phyloP scores from a whole-genome alignment of 225 moss, liverwort and hornwort species.

The Neckera pumila region DNA sequence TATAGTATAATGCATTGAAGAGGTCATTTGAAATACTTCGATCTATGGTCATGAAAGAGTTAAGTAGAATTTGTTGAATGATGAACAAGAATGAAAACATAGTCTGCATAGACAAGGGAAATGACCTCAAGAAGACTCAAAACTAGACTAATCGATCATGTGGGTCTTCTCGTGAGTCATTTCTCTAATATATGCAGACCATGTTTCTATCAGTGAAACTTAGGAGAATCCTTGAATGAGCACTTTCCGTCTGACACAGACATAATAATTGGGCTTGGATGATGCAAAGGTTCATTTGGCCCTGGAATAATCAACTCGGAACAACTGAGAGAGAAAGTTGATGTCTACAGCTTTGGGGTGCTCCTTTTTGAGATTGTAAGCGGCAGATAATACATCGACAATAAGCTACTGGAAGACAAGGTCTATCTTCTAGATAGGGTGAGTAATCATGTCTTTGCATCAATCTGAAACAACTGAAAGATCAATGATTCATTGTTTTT shows the following conservation, averaged over 20 bases:
- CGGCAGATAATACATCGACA: conserved; percentile 3
- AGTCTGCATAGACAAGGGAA: too few relatives aligned
- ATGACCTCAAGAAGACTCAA: not conserved
- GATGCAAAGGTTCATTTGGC: conserved; percentile 1
- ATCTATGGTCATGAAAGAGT: not conserved
- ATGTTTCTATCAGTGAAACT: not conserved
- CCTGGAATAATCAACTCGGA: conserved; percentile 6
- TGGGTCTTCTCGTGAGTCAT: not conserved
- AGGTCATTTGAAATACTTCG: not conserved
- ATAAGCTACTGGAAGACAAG: not conserved
- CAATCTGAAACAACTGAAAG: not conserved
- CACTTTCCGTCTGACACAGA: too few relatives aligned
- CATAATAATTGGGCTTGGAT: not conserved
- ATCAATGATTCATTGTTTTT: not conserved
- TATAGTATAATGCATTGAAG: not conserved
- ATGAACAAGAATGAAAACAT: not conserved
- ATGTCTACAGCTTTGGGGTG: too few relatives aligned
- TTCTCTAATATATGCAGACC: not conserved
- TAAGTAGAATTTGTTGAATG: not conserved
- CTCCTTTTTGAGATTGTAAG: conserved; percentile 5
- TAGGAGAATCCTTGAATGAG: not conserved
- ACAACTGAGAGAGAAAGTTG: not conserved
- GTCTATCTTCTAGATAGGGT: conserved; percentile 16
- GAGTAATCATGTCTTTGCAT: not conserved
- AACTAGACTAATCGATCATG: not conserved